Percentiles rank a stretch among this genome's conserved stretches.
These are phyloP conservation scores for Plectranthus barbatus DNA, from an alignment of 257 asterid species.

Conservation along the genomic window DNA sequence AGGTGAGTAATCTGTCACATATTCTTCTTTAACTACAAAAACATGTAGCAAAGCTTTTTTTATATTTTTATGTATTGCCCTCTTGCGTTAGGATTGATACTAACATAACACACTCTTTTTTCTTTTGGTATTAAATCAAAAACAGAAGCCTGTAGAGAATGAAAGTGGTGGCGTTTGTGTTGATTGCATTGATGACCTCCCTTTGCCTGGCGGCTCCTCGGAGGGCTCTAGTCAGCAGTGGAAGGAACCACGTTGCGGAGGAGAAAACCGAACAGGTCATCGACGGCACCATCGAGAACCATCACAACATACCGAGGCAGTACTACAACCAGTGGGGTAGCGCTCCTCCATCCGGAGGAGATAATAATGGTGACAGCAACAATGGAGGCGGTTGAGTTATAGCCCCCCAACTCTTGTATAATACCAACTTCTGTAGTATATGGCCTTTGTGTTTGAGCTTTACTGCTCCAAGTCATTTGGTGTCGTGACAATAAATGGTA, in stretches of 20 bases:
- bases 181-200: conserved; percentile 16
- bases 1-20: conserved; percentile 5
- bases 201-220: conserved; percentile 23
- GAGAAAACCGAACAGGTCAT: neutral
- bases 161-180: conserved; percentile 19
- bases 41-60: too few species aligned
- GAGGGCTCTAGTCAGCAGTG: neutral
- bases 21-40: neutral
- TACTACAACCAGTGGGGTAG: conserved; percentile 42
- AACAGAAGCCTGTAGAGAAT: conserved; percentile 3
- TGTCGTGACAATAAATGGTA: neutral
- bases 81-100: too few species aligned
- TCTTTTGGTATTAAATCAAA: neutral
- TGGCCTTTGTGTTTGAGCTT: neutral
- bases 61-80: too few species aligned
- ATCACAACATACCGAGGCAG: conserved; percentile 52
- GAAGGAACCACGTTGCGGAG: neutral
- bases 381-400: conserved; percentile 23
- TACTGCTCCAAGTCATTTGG: neutral
- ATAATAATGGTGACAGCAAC: conserved; percentile 6
- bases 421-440: neutral
- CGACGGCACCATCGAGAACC: conserved; percentile 37
- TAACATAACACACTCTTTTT: too few species aligned
- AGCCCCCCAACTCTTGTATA: neutral
- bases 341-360: conserved; percentile 11